phyloP scores from a whole-genome alignment of 805 yeast species.

The Nadsonia fulvescens region DNA sequence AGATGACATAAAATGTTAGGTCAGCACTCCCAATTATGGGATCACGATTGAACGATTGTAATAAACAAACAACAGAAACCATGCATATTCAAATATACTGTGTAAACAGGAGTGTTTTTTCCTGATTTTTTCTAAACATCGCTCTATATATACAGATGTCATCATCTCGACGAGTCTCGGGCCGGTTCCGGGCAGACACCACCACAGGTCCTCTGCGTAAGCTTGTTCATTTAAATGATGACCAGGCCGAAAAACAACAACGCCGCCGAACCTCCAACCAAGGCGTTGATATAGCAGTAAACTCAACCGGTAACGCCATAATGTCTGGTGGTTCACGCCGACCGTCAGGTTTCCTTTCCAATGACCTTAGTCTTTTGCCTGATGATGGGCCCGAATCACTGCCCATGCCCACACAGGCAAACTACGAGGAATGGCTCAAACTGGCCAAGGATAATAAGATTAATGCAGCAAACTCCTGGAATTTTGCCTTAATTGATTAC shows the following conservation, averaged over 20 bases:
- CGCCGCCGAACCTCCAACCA: slow-evolving; percentile 9
- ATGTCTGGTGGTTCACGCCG: too few relatives aligned
- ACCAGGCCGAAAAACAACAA: slow-evolving; percentile 13
- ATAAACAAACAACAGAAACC: too few relatives aligned
- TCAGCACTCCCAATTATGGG: too few relatives aligned
- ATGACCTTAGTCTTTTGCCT: too few relatives aligned
- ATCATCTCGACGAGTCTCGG: slow-evolving; percentile 4
- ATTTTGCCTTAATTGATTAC: slow-evolving; percentile 77
- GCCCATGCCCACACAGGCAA: slow-evolving; percentile 15
- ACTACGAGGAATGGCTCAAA: slow-evolving; percentile 67
- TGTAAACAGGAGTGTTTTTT: too few relatives aligned
- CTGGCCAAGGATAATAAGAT: slow-evolving; percentile 73
- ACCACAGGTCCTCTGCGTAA: slow-evolving; percentile 2
- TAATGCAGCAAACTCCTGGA: slow-evolving; percentile 76
- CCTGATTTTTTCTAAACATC: too few relatives aligned
- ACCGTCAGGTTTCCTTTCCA: too few relatives aligned
- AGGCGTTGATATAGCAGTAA: too few relatives aligned
- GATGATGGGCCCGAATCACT: slow-evolving; percentile 4
- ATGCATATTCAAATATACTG: too few relatives aligned
- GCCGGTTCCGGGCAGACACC: slow-evolving; percentile 2
- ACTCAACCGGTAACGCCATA: slow-evolving; percentile 6
- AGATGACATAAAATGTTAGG: too few relatives aligned
- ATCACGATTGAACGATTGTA: too few relatives aligned
- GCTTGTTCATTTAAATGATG: slow-evolving; percentile 12
- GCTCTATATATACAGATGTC: too few relatives aligned